phyloP scores from a whole-genome alignment of 2,329 filamentous ascomycete genomes.

The Apiospora koreana region DNA sequence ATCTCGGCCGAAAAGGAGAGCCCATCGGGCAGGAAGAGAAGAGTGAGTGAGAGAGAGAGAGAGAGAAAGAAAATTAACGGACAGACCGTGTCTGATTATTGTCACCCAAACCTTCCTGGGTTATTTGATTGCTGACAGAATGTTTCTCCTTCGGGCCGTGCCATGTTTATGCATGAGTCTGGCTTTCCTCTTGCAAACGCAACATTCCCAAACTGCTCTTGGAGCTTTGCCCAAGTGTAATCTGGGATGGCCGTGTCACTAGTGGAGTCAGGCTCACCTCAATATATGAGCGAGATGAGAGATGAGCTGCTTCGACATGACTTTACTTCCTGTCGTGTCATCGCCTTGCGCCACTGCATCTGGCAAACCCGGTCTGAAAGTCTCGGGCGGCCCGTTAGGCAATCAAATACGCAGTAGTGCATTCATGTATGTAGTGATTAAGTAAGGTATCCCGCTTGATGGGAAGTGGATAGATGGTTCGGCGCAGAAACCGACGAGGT shows the following conservation, averaged over 20 bases:
- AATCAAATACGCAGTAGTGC: neutral
- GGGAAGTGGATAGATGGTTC: neutral
- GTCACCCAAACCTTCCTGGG: neutral
- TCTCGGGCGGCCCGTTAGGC: neutral
- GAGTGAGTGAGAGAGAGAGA: neutral
- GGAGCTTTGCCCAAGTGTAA: neutral
- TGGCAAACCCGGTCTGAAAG: neutral
- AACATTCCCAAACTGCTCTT: neutral
- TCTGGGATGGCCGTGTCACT: neutral
- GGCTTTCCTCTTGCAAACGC: neutral
- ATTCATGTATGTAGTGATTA: neutral
- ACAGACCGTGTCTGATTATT: neutral
- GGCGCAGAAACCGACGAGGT: neutral
- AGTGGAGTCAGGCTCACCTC: neutral
- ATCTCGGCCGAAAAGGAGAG: neutral
- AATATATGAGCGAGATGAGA: neutral
- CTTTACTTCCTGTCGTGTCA: neutral
- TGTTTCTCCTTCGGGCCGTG: neutral
- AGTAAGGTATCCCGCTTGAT: neutral
- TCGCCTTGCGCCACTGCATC: neutral
- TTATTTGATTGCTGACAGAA: neutral
- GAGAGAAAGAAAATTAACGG: too few species aligned
- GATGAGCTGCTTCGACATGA: neutral
- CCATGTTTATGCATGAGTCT: neutral
- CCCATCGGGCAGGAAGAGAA: neutral